Base-by-base conservation (phyloP, 202 grass and related monocot genomes). In the Panicum virgatum region DNA sequence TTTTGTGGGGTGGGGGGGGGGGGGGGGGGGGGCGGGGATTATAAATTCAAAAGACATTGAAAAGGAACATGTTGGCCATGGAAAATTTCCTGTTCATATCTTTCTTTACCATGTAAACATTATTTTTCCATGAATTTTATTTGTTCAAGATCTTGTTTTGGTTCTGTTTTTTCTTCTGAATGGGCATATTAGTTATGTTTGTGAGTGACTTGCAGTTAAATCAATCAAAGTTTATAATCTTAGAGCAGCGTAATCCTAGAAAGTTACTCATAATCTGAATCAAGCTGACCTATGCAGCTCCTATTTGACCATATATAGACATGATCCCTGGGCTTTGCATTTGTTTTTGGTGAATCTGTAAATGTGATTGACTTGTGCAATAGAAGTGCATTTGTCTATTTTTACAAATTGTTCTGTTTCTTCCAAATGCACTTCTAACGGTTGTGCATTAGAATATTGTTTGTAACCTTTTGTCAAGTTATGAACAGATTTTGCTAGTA, bases 11-110 rank as follows among this genome's bases (percentile, higher is more conserved):
- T n/a, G n/a, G n/a, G n/a, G n/a, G n/a, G n/a, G n/a, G n/a, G n/a
- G n/a, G n/a, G n/a, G n/a, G n/a, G n/a, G n/a, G n/a, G n/a, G n/a
- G n/a, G n/a, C n/a, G 79, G 39, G 39, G 39, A 80, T 84, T 80
- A 53, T 75, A 84, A 80, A 54, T 80, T 53, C 62, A 62, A 16
- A 43, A 54, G 34, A 51, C 10, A 75, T 27, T 16, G 15, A 80
- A 84, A 75, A 7, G 26, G 3, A 75, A 37, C 58, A 84, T 80
- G 48, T 34, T 79, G 60, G 9, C 12, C 6, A 74, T 59, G 32
- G 13, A 20, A 23, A 32, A 65, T 74, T 2, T 20, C 34, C 34
- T 62, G 30, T 30, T 20, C 30, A 12, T 67, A 18, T 40, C 14
- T 65, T 32, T 40, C n/a, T 65, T 32, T 52, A 3, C 32, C 6